phyloP scores from a whole-genome alignment of 1,284 basidiomycete species.

The Apiotrichum brassicae region DNA sequence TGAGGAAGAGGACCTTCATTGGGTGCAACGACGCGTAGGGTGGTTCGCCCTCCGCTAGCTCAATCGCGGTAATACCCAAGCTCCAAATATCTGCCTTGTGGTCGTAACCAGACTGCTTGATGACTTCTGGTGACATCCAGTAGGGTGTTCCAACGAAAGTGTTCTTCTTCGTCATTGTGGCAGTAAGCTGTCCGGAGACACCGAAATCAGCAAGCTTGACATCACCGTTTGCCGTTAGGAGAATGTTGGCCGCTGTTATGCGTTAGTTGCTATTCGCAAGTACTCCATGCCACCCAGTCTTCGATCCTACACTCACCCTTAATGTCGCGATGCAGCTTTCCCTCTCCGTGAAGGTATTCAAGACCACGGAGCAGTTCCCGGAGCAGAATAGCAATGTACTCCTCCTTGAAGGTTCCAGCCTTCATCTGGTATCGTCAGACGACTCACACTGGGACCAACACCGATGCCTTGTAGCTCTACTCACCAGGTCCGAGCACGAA shows the following conservation, averaged over 20 bases:
- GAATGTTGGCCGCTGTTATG: conserved; percentile 77
- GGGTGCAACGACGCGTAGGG: conserved; percentile 97
- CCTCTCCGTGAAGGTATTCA: conserved; percentile 87
- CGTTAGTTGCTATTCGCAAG: background rate
- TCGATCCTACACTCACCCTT: conserved; percentile 76
- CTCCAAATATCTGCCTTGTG: conserved; percentile 99
- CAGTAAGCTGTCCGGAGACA: conserved; percentile 95
- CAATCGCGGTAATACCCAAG: conserved; percentile 89
- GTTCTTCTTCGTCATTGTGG: conserved; percentile 97
- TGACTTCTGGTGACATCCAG: conserved; percentile 99
- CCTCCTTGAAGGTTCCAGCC: conserved; percentile 92
- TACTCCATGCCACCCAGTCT: background rate
- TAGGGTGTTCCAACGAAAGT: conserved; percentile 96
- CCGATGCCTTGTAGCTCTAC: too few relatives aligned
- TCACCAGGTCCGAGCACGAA: conserved; percentile 51
- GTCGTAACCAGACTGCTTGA: conserved; percentile 98
- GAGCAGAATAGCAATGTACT: conserved; percentile 96
- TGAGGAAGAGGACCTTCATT: conserved; percentile 98
- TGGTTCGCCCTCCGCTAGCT: conserved; percentile 93
- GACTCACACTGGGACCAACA: too few relatives aligned
- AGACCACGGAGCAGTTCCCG: conserved; percentile 86
- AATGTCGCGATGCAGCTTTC: conserved; percentile 96
- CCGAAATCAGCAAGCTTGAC: conserved; percentile 97
- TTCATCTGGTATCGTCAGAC: conserved; percentile 71
- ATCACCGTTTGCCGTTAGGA: conserved; percentile 88